Percentiles rank a stretch among this genome's conserved stretches.
Evolutionary conservation across 441 rosid species (phyloP).

Genomic region (Heliophila coronopifolia): DNA sequence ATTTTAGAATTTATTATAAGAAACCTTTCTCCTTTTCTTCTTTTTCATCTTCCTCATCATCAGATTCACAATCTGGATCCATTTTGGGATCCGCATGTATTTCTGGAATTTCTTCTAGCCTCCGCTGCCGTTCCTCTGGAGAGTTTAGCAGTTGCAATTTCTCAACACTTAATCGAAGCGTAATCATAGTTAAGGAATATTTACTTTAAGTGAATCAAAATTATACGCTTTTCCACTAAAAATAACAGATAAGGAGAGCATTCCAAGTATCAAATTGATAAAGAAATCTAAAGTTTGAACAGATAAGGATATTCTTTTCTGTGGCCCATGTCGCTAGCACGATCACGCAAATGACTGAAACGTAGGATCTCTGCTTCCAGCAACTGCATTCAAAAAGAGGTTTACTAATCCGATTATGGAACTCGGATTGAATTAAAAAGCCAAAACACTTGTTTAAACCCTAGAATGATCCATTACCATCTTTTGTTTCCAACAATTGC

Average conservation of each 20-base stretch:
- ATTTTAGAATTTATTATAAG: not conserved
- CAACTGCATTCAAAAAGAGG: slow-evolving; percentile 71
- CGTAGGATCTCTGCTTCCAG: slow-evolving; percentile 80
- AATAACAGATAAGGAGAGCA: slow-evolving; percentile 1
- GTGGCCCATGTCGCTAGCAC: slow-evolving; percentile 90
- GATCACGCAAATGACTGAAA: slow-evolving; percentile 88
- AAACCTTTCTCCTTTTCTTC: slow-evolving; percentile 69
- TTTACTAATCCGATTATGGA: too few species aligned
- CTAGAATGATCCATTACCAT: too few species aligned
- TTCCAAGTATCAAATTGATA: slow-evolving; percentile 9
- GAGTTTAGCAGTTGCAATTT: slow-evolving; percentile 83
- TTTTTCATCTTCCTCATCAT: slow-evolving; percentile 59
- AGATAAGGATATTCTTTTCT: slow-evolving; percentile 92
- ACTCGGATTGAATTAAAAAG: too few species aligned
- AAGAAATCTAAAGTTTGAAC: slow-evolving; percentile 9
- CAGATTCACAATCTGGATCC: slow-evolving; percentile 96
- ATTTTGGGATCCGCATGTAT: slow-evolving; percentile 87
- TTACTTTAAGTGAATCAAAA: slow-evolving; percentile 4
- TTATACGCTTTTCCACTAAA: slow-evolving; percentile 1
- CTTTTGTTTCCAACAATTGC: too few species aligned
- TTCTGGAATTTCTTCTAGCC: slow-evolving; percentile 85
- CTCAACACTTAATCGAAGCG: slow-evolving; percentile 98
- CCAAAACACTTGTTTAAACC: too few species aligned
- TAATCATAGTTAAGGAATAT: slow-evolving; percentile 61
- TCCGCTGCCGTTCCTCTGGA: slow-evolving; percentile 85